These are phyloP conservation scores for Ustilago curta DNA, from an alignment of 1,284 basidiomycete species.

Conservation along the genomic window DNA sequence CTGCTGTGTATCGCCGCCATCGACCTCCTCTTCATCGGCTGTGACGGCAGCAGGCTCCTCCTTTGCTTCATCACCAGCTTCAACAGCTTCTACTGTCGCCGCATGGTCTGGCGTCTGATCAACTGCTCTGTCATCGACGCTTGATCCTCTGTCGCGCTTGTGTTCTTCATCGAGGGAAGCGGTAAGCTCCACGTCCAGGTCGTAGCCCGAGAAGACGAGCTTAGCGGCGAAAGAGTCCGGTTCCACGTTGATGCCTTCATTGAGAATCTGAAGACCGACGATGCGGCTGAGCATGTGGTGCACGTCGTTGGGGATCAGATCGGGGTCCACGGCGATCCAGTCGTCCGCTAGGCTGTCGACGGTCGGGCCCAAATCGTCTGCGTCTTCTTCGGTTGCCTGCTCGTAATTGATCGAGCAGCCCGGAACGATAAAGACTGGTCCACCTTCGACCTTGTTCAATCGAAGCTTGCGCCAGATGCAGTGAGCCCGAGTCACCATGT, in stretches of 20 bases:
- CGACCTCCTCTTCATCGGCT: neutral
- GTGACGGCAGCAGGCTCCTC: neutral
- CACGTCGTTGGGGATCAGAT: constrained; percentile 41
- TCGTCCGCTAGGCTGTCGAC: constrained; percentile 26
- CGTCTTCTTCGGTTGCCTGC: constrained; percentile 28
- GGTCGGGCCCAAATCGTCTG: constrained; percentile 31
- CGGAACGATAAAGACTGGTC: constrained; percentile 47
- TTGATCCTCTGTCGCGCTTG: neutral
- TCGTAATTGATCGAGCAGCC: constrained; percentile 50
- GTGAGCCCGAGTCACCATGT: constrained; percentile 41
- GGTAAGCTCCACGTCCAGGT: constrained; percentile 16
- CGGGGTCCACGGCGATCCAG: constrained; percentile 48
- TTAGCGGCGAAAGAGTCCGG: constrained; percentile 36
- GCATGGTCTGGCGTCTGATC: too few species aligned
- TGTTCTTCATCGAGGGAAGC: constrained; percentile 7
- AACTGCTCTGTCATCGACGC: neutral
- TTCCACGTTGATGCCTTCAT: constrained; percentile 44
- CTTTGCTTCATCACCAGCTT: neutral
- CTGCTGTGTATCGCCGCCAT: constrained; percentile 2
- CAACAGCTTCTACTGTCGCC: neutral
- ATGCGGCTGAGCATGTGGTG: constrained; percentile 51
- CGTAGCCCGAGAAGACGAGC: constrained; percentile 19
- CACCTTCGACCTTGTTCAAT: constrained; percentile 21
- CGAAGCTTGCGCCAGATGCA: constrained; percentile 38
- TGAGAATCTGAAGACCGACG: constrained; percentile 45